Evolutionary conservation across 2,329 filamentous ascomycete genomes (phyloP), one percentile per base, ranked within the genome.

Genomic region (Boeremia exigua): DNA sequence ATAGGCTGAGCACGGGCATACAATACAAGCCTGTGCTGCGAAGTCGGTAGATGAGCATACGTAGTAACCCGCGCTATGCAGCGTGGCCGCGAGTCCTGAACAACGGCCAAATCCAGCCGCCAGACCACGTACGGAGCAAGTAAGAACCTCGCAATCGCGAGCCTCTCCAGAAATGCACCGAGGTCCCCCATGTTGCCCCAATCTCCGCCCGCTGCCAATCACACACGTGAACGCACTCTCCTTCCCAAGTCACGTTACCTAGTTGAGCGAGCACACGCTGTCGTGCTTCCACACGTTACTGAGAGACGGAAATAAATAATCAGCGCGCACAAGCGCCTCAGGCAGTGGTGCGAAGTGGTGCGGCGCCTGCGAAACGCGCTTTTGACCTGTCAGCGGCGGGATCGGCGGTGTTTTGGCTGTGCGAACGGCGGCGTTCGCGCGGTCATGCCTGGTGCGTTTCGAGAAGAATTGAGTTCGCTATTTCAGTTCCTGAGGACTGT

Each of bases 321-420:
- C 32, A 25, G 32, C 15, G 11, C 3, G 33, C 37, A 44, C 38
- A 17, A 44, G 27, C 32, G 51, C 51, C 51, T 54, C 44, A 54
- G 51, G 51, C 51, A 17, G 15, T 54, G 51, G 44, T 54, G 51
- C 47, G 23, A 37, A 19, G 37, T 49, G 17, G 47, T 49, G 47
- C 51, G 32, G 51, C 51, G 27, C 29, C 15, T 44, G 44, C 51
- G 44, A 54, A 54, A 54, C 34, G 32, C 32, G 27, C 25, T 9
- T n/a, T 11, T n/a, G 14, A 32, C 25, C 37, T 43, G 36, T 42
- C 37, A 36, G 50, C 34, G n/a, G 42, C 34, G 42, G 42, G 49
- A 52, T 46, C 42, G 34, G 42, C 49, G 30, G 28, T 14, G 28
- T 28, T 19, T 44, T 19, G 19, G 34, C 47, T 36, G 37, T 37